Evolutionary conservation across 2,329 filamentous ascomycete genomes (phyloP).

Genomic region (Ophiocordyceps unilateralis): DNA sequence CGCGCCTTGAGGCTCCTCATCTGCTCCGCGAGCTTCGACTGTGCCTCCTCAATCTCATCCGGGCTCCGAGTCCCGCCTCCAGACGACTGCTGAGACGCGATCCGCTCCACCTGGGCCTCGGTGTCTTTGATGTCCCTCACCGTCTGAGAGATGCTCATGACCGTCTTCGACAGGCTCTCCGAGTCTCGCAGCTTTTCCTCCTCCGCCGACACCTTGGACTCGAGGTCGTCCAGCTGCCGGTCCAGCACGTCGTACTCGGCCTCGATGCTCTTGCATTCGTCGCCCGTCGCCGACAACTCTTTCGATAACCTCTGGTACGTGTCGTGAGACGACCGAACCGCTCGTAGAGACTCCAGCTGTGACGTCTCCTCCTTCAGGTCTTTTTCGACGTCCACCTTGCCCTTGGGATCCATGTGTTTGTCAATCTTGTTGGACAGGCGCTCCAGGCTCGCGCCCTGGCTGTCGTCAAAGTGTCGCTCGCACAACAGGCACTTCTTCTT

Average conservation of each 20-base stretch:
- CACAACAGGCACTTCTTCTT: constrained; percentile 66
- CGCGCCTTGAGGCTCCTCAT: constrained; percentile 44
- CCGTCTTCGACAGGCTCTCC: constrained; percentile 59
- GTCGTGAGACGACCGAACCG: constrained; percentile 53
- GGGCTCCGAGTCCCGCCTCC: constrained; percentile 49
- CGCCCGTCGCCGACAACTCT: constrained; percentile 54
- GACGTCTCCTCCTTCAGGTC: constrained; percentile 34
- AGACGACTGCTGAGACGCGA: constrained; percentile 60
- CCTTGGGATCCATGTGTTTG: constrained; percentile 41
- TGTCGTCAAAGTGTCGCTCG: constrained; percentile 47
- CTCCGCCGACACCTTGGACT: constrained; percentile 46
- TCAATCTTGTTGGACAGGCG: constrained; percentile 51
- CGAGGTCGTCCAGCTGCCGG: constrained; percentile 46
- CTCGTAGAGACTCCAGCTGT: constrained; percentile 41
- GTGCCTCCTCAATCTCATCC: constrained; percentile 69
- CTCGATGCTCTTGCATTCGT: constrained; percentile 44
- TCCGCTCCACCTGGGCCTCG: constrained; percentile 54
- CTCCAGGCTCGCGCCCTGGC: constrained; percentile 36
- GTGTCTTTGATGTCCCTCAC: constrained; percentile 55
- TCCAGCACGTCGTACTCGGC: constrained; percentile 43
- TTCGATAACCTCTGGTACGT: constrained; percentile 51
- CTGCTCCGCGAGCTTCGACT: constrained; percentile 49
- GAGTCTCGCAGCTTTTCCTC: constrained; percentile 53
- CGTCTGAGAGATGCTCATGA: constrained; percentile 58
- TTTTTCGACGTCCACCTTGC: constrained; percentile 43